Percentiles rank a stretch among this genome's conserved stretches.
Conservation (phyloP, 371 early-diverging fungal species). For the Zopfochytrium polystomum region DNA sequence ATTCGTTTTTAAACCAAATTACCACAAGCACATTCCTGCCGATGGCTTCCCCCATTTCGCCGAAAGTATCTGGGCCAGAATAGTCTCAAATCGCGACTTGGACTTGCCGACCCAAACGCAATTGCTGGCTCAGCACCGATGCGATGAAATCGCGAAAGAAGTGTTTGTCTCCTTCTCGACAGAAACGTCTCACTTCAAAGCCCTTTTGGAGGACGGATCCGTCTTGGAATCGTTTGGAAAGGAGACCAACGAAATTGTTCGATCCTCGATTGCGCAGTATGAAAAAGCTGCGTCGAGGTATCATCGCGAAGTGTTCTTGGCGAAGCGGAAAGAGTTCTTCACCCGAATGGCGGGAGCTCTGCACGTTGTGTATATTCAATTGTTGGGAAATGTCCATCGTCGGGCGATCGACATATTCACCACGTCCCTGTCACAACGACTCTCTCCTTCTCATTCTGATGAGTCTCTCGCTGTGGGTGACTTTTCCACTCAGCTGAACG, state of each 20-base stretch:
- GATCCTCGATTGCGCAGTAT: conserved; percentile 55
- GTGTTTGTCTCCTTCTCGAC: conserved; percentile 69
- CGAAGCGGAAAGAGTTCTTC: conserved; percentile 78
- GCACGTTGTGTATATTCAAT: conserved; percentile 75
- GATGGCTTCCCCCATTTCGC: conserved; percentile 93
- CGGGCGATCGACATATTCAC: conserved; percentile 64
- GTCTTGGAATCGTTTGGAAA: conserved; percentile 75
- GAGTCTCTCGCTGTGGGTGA: conserved; percentile 33
- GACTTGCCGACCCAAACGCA: conserved; percentile 98
- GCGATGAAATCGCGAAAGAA: conserved; percentile 92
- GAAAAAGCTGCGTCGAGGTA: conserved; percentile 75
- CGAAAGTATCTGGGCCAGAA: conserved; percentile 87
- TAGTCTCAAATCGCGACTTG: conserved; percentile 88
- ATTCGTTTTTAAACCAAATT: conserved; percentile 82
- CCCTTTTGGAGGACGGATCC: conserved; percentile 71
- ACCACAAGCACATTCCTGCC: conserved; percentile 90
- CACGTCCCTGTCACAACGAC: conserved; percentile 40
- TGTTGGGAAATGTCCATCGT: conserved; percentile 81
- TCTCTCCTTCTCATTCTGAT: conserved; percentile 7
- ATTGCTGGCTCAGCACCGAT: conserved; percentile 94
- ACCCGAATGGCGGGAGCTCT: conserved; percentile 72
- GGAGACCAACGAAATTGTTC: conserved; percentile 58
- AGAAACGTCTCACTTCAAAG: conserved; percentile 44
- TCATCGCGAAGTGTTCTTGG: conserved; percentile 80
- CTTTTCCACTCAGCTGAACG: conserved; percentile 54